Evolutionary conservation across 2,329 filamentous ascomycete genomes (phyloP).

Genomic region (Hymenoscyphus infarciens): DNA sequence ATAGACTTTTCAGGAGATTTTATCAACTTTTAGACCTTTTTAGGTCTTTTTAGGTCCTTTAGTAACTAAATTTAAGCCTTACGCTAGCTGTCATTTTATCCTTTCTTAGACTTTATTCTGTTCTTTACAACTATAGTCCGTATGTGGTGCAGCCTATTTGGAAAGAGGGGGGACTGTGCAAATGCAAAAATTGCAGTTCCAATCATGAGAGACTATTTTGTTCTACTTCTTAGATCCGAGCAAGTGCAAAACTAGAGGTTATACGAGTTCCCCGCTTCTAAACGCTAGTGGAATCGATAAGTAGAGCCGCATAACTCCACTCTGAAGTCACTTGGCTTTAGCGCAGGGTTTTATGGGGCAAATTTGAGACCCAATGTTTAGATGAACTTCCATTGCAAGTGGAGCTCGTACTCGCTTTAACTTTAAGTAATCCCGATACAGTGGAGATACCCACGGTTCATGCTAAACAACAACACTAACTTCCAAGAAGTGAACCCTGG

Average conservation of each 20-base stretch:
- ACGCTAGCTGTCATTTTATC: too few relatives aligned
- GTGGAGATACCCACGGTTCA: too few relatives aligned
- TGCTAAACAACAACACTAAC: too few relatives aligned
- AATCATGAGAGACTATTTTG: background rate
- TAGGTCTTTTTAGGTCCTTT: too few relatives aligned
- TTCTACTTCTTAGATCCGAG: background rate
- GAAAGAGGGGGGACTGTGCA: background rate
- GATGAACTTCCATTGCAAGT: background rate
- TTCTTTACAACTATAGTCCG: too few relatives aligned
- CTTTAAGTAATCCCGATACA: background rate
- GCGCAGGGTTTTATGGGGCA: background rate
- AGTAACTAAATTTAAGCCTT: too few relatives aligned
- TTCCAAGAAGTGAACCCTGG: background rate
- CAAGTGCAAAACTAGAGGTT: background rate
- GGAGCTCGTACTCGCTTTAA: slow-evolving; percentile 2
- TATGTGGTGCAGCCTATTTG: background rate
- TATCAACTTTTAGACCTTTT: too few relatives aligned
- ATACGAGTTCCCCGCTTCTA: slow-evolving; percentile 2
- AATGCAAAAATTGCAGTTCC: background rate
- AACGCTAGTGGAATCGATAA: background rate
- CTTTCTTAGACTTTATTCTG: too few relatives aligned
- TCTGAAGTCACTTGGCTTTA: background rate
- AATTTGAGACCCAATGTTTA: background rate
- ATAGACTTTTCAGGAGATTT: too few relatives aligned
- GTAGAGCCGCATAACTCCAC: background rate